A percentile compares a stretch with the other conserved stretches of the same genome.
Evolutionary conservation across 768 basidiomycete genomes (phyloP).

Genomic region (Boletus patriciae): DNA sequence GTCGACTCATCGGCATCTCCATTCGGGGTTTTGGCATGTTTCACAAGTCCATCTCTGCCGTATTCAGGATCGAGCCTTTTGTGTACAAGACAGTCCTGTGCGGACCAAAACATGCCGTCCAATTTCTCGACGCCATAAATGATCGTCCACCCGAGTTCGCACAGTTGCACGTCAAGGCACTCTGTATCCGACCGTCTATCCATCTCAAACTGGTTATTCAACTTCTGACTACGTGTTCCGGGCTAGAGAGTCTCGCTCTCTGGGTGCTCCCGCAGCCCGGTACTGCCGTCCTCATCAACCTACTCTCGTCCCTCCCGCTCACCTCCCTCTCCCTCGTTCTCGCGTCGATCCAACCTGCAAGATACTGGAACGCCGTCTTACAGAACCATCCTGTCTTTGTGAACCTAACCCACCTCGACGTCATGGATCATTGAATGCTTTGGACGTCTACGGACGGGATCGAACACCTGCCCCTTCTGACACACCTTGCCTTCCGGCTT

Average conservation of each 20-base stretch:
- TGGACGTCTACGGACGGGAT: conserved; percentile 20
- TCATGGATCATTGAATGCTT: conserved; percentile 21
- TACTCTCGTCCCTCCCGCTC: conserved; percentile 14
- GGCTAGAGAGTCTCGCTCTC: conserved; percentile 16
- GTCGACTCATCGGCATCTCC: neutral
- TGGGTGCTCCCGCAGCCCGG: conserved; percentile 12
- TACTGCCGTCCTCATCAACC: neutral
- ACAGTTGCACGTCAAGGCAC: conserved; percentile 9
- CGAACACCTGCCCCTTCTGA: conserved; percentile 12
- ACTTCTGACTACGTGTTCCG: conserved; percentile 13
- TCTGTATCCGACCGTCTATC: conserved; percentile 20
- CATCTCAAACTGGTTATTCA: neutral
- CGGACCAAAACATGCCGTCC: conserved; percentile 2
- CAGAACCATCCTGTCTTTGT: conserved; percentile 10
- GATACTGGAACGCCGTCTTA: neutral
- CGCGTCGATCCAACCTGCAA: neutral
- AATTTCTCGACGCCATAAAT: conserved; percentile 8
- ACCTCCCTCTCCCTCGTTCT: conserved; percentile 19
- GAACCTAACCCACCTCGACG: conserved; percentile 19
- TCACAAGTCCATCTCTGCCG: neutral
- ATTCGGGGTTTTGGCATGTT: neutral
- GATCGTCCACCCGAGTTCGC: conserved; percentile 10
- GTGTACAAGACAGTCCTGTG: conserved; percentile 22
- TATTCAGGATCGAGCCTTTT: conserved; percentile 23
- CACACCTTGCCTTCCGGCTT: conserved; percentile 17